Conservation (phyloP, 176 grass and related monocot species). For the Zoysia pacifica region DNA sequence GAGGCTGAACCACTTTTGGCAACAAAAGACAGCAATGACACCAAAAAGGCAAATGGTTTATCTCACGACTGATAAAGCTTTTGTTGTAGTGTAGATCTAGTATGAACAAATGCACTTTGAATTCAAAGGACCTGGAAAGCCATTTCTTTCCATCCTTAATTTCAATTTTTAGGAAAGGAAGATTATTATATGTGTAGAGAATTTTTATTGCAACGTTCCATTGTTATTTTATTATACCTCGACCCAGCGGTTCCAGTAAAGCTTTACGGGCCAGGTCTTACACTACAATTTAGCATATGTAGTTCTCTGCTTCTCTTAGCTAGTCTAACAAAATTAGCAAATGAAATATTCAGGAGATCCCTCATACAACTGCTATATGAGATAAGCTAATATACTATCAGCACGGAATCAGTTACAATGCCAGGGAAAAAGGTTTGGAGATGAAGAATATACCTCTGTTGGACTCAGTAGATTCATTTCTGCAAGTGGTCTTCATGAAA, state of each 20-base stretch:
- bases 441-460: neutral
- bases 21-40: constrained; percentile 66
- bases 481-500: constrained; percentile 28
- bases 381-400: neutral
- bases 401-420: constrained; percentile 4
- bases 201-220: constrained; percentile 49
- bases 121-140: constrained; percentile 58
- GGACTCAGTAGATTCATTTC: constrained; percentile 21
- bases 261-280: constrained; percentile 12
- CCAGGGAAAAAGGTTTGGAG: neutral
- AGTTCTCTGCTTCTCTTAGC: constrained; percentile 21
- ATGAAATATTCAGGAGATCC: constrained; percentile 2
- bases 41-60: constrained; percentile 82
- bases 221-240: constrained; percentile 51
- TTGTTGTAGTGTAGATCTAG: constrained; percentile 60
- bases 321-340: constrained; percentile 33
- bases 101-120: constrained; percentile 38
- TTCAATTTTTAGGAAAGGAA: constrained; percentile 59
- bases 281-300: constrained; percentile 7
- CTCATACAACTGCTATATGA: constrained; percentile 16
- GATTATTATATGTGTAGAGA: constrained; percentile 40
- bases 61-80: constrained; percentile 59
- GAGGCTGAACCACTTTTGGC: constrained; percentile 81
- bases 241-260: constrained; percentile 28
- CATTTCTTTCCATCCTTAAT: constrained; percentile 69